Conservation (phyloP, 495 filamentous ascomycete genomes). For the Aspergillus hancockii region DNA sequence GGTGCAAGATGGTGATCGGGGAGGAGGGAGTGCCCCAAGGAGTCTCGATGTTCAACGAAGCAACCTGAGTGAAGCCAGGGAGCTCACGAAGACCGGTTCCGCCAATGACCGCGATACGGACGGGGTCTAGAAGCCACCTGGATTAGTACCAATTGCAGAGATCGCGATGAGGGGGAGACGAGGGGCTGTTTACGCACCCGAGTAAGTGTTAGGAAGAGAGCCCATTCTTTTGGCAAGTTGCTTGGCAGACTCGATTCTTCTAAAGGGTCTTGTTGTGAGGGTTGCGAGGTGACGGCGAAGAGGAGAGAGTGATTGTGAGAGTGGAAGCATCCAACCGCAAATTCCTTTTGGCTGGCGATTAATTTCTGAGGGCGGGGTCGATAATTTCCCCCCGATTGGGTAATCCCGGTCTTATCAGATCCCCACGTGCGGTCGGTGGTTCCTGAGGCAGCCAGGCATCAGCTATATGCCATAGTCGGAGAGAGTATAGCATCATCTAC, state of each 20-base stretch:
- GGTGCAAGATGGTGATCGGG: slow-evolving; percentile 85
- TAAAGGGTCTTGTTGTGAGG: slow-evolving; percentile 29
- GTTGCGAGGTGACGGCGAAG: slow-evolving; percentile 30
- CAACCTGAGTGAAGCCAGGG: slow-evolving; percentile 76
- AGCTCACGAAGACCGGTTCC: slow-evolving; percentile 84
- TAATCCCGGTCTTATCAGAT: slow-evolving; percentile 9
- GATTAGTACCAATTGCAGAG: slow-evolving; percentile 1
- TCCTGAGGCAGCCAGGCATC: slow-evolving; percentile 8
- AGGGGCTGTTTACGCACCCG: slow-evolving; percentile 38
- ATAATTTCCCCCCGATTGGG: slow-evolving; percentile 14
- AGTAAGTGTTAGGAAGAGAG: slow-evolving; percentile 55
- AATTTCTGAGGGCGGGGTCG: slow-evolving; percentile 16
- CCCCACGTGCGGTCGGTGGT: slow-evolving; percentile 8
- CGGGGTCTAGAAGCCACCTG: slow-evolving; percentile 55
- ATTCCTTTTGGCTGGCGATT: background rate
- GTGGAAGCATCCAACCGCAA: slow-evolving; percentile 18
- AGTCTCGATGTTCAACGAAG: slow-evolving; percentile 67
- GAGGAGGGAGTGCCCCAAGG: slow-evolving; percentile 94
- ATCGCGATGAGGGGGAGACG: background rate
- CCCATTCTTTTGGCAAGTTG: slow-evolving; percentile 52
- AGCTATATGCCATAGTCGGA: no score
- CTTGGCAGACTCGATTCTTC: slow-evolving; percentile 37
- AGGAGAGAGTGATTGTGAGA: slow-evolving; percentile 12
- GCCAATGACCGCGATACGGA: slow-evolving; percentile 94
- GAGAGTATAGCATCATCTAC: no score